Conservation (phyloP, 2,329 filamentous ascomycete species). For the Chrysoporthe cubensis region DNA sequence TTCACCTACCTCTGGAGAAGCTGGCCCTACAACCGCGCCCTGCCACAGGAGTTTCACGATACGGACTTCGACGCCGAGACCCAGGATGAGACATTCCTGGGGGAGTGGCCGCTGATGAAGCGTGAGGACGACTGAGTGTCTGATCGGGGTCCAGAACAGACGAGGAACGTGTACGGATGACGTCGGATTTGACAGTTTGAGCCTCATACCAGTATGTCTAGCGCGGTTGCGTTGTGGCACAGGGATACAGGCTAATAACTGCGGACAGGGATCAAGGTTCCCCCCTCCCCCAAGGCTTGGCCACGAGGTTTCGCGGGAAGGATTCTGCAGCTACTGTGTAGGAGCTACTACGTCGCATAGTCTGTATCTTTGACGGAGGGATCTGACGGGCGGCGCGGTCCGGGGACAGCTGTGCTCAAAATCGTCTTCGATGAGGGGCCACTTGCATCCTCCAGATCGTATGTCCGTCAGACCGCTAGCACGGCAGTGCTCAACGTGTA, state of each 20-base stretch:
- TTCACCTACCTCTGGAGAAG: conserved; percentile 3
- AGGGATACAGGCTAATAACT: background rate
- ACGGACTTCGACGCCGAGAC: background rate
- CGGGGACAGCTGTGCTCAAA: too few relatives aligned
- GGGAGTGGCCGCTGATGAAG: background rate
- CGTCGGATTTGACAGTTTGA: background rate
- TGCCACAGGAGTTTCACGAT: background rate
- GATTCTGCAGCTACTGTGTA: background rate
- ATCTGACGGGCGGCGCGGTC: background rate
- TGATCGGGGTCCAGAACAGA: too few relatives aligned
- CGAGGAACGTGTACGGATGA: background rate
- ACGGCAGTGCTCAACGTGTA: background rate
- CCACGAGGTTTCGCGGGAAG: background rate
- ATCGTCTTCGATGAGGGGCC: background rate
- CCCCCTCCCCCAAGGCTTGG: too few relatives aligned
- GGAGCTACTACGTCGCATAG: background rate
- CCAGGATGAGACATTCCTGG: background rate
- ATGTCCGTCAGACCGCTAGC: background rate
- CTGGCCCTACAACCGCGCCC: background rate
- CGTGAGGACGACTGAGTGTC: too few relatives aligned
- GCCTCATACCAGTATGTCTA: background rate
- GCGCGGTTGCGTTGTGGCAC: background rate
- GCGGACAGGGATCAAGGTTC: background rate
- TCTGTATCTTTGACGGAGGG: background rate
- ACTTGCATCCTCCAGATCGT: background rate